Evolutionary conservation across 2,329 filamentous ascomycete species (phyloP), one percentile per base, ranked within the genome.

Genomic region (Bipolaris victoriae): DNA sequence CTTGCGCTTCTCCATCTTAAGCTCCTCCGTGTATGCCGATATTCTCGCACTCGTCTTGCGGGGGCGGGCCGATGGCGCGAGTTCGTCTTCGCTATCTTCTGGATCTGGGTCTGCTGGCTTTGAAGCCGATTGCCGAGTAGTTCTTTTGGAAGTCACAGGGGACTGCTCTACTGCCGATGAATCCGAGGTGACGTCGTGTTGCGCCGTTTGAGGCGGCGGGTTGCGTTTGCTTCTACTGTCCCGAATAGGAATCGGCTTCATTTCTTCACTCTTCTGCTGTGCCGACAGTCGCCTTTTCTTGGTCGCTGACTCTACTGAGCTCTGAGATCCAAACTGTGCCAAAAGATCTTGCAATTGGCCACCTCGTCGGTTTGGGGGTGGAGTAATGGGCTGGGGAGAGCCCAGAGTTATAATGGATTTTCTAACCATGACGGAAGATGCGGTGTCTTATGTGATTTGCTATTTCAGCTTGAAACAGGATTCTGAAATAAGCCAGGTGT

Each of bases 1-100:
- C 49, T 49, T 65, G 9, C 64, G 58, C 7, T 57, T 58, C 66
- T 76, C 73, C 72, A 76, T 74, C 58, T 71, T 74, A n/a, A 76
- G 48, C 24, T 63, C 71, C 4, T 70, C 62, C 7, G 63, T 57
- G 33, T 70, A 62, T 3, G 53, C 51, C 1, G 58, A 51, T 26
- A 63, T 58, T 7, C 40, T 54, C n/a, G 58, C 52, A 24, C 54
- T 60, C 1, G 49, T 49, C 55, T 65, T 67, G 43, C 56, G 60
- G 36, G 55, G 54, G 22, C 50, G 60, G 10, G 44, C 44, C 20
- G 63, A 62, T 2, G 39, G 53, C 5, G 63, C 64, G 10, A 68
- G 66, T 41, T 70, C 68, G 67, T 71, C 69, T 55, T 69, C 64
- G 43, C 69, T 69, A 16, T 49, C 57, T n/a, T 47, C 55, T 10